Evolutionary conservation across 2,329 filamentous ascomycete species (phyloP).

Genomic region (Zymoseptoria brevis): DNA sequence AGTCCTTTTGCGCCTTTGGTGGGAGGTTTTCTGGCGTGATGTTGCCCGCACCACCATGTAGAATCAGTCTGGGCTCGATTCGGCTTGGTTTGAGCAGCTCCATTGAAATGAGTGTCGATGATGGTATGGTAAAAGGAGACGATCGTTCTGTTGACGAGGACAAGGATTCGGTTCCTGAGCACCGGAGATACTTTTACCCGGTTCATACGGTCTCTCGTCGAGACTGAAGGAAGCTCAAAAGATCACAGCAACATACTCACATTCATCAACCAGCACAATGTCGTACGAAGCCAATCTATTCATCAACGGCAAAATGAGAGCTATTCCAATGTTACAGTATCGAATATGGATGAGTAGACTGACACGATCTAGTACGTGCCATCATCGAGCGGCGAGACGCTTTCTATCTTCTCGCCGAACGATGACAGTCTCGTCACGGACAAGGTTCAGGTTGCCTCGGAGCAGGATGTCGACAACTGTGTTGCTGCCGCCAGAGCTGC

Average conservation of each 20-base stretch:
- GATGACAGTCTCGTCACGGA: constrained; percentile 44
- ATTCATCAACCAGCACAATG: background rate
- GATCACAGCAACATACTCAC: background rate
- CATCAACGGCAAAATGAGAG: constrained; percentile 23
- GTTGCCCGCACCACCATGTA: constrained; percentile 43
- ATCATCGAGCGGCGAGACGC: constrained; percentile 34
- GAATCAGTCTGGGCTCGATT: constrained; percentile 38
- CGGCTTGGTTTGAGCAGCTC: constrained; percentile 11
- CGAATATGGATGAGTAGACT: constrained; percentile 6
- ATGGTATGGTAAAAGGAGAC: background rate
- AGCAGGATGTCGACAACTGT: constrained; percentile 48
- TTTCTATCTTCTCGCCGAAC: constrained; percentile 44
- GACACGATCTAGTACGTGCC: constrained; percentile 2
- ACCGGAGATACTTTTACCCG: background rate
- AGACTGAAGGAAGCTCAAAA: background rate
- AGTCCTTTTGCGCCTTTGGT: constrained; percentile 29
- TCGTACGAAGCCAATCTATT: constrained; percentile 30
- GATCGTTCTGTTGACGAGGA: background rate
- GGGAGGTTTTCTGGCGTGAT: constrained; percentile 36
- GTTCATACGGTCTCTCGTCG: too few species aligned
- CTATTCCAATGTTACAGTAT: background rate
- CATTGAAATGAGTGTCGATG: background rate
- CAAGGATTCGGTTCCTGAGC: too few species aligned
- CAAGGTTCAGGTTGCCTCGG: constrained; percentile 43
- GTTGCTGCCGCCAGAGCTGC: constrained; percentile 55